A percentile compares a stretch with the other conserved stretches of the same genome.
Evolutionary conservation across 345 rosid genomes (phyloP).

Genomic region (Ceriops zippeliana): DNA sequence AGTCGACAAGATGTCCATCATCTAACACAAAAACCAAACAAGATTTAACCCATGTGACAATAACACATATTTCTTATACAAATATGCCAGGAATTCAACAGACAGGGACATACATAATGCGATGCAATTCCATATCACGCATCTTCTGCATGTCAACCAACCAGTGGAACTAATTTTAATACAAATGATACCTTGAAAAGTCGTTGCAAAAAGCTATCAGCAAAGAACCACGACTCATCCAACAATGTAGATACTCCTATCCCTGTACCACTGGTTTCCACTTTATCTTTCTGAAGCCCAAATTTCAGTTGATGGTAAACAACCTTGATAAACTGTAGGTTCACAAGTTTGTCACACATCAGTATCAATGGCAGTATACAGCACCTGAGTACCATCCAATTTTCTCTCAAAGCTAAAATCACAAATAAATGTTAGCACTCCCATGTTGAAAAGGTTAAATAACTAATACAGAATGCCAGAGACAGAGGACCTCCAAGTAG

Average conservation of each 20-base stretch:
- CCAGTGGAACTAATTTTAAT: neutral
- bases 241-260: conserved; percentile 50
- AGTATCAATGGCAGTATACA: neutral
- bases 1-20: conserved; percentile 2
- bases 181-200: conserved; percentile 61
- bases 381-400: neutral
- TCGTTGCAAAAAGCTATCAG: conserved; percentile 73
- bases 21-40: neutral
- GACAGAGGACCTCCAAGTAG: no score
- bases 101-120: neutral
- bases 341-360: conserved; percentile 7
- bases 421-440: no score
- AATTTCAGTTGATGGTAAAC: conserved; percentile 80
- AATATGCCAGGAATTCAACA: neutral
- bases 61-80: no score
- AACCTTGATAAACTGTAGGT: conserved; percentile 69
- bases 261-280: conserved; percentile 33
- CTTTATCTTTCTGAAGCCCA: conserved; percentile 68
- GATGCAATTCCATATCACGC: neutral
- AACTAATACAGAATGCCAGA: no score
- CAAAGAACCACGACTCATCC: conserved; percentile 80
- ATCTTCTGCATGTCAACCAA: neutral
- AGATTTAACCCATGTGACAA: neutral
- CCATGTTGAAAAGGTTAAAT: no score
- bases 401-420: no score